phyloP scores from a whole-genome alignment of 2,329 filamentous ascomycete species.

The Fusarium incarnatum region DNA sequence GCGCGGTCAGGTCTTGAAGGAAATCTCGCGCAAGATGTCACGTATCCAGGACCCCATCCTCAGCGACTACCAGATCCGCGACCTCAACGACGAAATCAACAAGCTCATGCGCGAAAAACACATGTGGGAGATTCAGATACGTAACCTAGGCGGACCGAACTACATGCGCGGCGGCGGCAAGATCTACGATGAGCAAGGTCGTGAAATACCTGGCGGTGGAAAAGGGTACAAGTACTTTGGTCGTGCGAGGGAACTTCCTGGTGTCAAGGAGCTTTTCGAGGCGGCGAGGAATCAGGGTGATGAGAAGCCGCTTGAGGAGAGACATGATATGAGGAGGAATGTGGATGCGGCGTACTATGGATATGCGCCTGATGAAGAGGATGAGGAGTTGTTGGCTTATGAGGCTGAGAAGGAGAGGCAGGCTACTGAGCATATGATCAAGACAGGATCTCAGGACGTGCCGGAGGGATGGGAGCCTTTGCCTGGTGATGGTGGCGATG shows the following conservation, averaged over 20 bases:
- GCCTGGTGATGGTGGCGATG: constrained; percentile 88
- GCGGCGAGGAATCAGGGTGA: constrained; percentile 71
- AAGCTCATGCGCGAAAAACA: constrained; percentile 99
- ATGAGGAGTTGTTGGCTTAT: constrained; percentile 81
- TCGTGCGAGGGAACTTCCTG: constrained; percentile 86
- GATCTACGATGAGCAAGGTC: constrained; percentile 78
- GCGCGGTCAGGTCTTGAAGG: constrained; percentile 96
- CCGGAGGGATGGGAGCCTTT: constrained; percentile 84
- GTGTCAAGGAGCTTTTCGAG: constrained; percentile 96
- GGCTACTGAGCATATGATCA: constrained; percentile 76
- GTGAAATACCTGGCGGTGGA: constrained; percentile 78
- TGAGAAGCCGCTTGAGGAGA: constrained; percentile 73
- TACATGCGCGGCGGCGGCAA: constrained; percentile 84
- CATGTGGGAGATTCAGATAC: constrained; percentile 98
- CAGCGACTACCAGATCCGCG: constrained; percentile 97
- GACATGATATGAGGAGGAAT: constrained; percentile 76
- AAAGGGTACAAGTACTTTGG: constrained; percentile 97
- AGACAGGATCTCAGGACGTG: constrained; percentile 65
- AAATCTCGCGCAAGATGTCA: constrained; percentile 95
- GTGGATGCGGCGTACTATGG: constrained; percentile 97
- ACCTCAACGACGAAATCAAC: constrained; percentile 99
- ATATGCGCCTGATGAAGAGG: constrained; percentile 92
- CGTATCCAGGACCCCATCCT: constrained; percentile 92
- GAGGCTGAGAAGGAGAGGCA: constrained; percentile 87
- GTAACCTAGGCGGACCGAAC: constrained; percentile 95